These are phyloP conservation scores for Cardamine occulta DNA, from an alignment of 345 rosid genomes.

Conservation along the genomic window DNA sequence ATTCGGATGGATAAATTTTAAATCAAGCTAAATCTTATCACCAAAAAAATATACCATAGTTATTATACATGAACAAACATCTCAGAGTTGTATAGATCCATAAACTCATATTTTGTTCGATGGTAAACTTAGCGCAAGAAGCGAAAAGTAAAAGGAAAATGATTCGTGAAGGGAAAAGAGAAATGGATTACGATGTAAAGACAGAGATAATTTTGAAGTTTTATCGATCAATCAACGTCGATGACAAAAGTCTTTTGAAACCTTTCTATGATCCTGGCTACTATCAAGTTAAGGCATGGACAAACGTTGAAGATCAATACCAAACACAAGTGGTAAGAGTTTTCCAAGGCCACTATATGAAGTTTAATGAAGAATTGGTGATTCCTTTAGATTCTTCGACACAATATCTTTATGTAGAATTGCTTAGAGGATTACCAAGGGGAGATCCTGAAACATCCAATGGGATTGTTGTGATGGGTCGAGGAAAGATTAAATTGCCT, in stretches of 20 bases:
- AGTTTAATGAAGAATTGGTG: not conserved
- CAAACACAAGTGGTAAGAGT: not conserved
- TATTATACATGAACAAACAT: not conserved
- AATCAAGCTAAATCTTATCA: not conserved
- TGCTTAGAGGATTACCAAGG: not conserved
- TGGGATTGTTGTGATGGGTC: constrained; percentile 27
- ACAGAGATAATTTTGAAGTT: constrained; percentile 4
- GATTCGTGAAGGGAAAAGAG: not conserved
- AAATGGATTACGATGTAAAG: not conserved
- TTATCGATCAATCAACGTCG: not conserved
- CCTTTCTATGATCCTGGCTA: not conserved
- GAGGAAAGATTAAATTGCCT: constrained; percentile 22
- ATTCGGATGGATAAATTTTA: not conserved
- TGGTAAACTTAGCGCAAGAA: not conserved
- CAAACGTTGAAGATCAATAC: not conserved
- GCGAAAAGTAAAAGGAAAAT: not conserved
- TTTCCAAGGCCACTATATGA: not conserved
- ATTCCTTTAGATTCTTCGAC: constrained; percentile 8
- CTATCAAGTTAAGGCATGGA: constrained; percentile 17
- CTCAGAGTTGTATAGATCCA: not conserved
- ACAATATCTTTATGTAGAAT: constrained; percentile 21
- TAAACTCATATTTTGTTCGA: not conserved
- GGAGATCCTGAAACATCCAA: constrained; percentile 25
- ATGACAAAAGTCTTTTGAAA: constrained; percentile 3
- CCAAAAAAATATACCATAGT: too few species aligned